These are phyloP conservation scores for Juglanconis oblonga DNA, from an alignment of 2,329 filamentous ascomycete species.

Conservation along the genomic window DNA sequence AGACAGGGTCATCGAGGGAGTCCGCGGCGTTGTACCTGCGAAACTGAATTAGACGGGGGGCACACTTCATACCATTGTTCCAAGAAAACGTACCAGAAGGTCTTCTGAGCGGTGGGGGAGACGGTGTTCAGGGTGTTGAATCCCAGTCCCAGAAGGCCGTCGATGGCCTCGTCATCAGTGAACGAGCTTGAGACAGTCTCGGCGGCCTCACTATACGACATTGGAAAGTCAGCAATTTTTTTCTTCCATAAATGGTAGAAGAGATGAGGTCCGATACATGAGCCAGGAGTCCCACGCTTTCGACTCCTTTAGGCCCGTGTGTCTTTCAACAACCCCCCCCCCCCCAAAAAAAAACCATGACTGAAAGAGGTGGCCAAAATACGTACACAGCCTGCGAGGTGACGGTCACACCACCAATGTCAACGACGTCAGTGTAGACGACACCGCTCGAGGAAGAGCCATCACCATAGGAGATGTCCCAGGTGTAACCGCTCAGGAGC, in stretches of 20 bases:
- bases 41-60: neutral
- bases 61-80: slow-evolving; percentile 19
- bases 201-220: slow-evolving; percentile 47
- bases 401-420: slow-evolving; percentile 57
- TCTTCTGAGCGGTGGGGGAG: slow-evolving; percentile 48
- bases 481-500: slow-evolving; percentile 40
- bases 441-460: slow-evolving; percentile 58
- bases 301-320: too few species aligned
- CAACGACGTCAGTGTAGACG: slow-evolving; percentile 63
- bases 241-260: neutral
- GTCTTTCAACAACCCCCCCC: too few species aligned
- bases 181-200: slow-evolving; percentile 48
- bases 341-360: too few species aligned
- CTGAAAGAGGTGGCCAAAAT: neutral
- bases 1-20: slow-evolving; percentile 28
- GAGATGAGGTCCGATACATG: neutral
- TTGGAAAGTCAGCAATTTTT: neutral
- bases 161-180: slow-evolving; percentile 28
- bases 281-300: neutral
- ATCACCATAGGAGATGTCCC: slow-evolving; percentile 62
- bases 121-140: slow-evolving; percentile 60
- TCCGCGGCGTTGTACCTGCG: slow-evolving; percentile 32
- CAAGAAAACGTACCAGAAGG: slow-evolving; percentile 32
- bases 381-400: slow-evolving; percentile 53
- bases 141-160: slow-evolving; percentile 55